Evolutionary conservation across 768 basidiomycete genomes (phyloP).

Genomic region (Phaeotremella skinneri): DNA sequence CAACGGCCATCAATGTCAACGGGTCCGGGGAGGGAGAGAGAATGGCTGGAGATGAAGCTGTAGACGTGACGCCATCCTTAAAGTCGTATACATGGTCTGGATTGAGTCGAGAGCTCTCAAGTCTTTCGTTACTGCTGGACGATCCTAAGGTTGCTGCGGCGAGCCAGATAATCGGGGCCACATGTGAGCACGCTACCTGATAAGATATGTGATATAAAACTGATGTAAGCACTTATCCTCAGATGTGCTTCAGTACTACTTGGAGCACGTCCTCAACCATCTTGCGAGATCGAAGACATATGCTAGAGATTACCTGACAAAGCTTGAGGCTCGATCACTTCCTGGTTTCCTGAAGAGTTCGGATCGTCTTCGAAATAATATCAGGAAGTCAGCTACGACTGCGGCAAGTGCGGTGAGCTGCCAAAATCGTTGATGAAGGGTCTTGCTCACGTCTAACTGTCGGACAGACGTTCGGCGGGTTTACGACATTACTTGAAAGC

Average conservation of each 20-base stretch:
- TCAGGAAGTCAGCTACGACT: too few species aligned
- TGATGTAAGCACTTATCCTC: too few species aligned
- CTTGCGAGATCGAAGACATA: neutral
- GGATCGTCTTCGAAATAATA: too few species aligned
- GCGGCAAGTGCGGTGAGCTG: neutral
- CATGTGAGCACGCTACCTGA: too few species aligned
- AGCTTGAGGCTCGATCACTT: neutral
- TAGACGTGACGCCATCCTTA: too few species aligned
- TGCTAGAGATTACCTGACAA: neutral
- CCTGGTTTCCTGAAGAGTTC: neutral
- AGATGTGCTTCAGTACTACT: neutral
- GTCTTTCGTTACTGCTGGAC: too few species aligned
- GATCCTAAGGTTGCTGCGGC: too few species aligned
- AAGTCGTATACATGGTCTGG: too few species aligned
- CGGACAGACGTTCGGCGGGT: neutral
- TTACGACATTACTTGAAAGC: neutral
- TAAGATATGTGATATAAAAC: too few species aligned
- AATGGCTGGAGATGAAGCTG: neutral
- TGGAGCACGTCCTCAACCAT: neutral
- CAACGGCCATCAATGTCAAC: neutral
- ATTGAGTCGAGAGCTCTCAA: too few species aligned
- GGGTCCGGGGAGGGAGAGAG: neutral
- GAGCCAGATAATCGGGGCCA: too few species aligned
- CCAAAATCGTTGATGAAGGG: neutral
- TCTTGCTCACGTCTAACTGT: neutral